Percentiles rank a stretch among this genome's conserved stretches.
phyloP scores from a whole-genome alignment of 176 grass and related monocot genomes.

The Oryza meyeriana region DNA sequence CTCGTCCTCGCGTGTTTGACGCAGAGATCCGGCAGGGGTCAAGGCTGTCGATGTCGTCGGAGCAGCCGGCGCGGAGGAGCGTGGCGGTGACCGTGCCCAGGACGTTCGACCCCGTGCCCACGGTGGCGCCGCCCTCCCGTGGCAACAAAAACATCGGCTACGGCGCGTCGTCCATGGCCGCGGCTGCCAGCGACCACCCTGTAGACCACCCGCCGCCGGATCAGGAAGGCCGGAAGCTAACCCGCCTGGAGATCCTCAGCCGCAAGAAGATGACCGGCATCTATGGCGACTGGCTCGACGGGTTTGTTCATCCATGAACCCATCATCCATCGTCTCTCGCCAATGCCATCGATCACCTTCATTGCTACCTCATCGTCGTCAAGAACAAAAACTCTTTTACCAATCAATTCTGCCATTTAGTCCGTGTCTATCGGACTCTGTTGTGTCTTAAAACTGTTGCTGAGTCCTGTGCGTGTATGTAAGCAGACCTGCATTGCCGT shows the following conservation, averaged over 20 bases:
- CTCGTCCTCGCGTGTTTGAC: not conserved
- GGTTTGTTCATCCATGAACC: not conserved
- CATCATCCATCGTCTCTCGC: not conserved
- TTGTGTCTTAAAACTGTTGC: not conserved
- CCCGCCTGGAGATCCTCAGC: conserved; percentile 8
- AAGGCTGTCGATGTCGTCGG: not conserved
- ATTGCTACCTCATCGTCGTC: not conserved
- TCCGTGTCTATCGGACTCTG: not conserved
- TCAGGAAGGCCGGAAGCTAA: not conserved
- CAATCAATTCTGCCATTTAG: not conserved
- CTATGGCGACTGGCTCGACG: conserved; percentile 50
- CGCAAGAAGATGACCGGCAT: conserved; percentile 17
- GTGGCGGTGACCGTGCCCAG: not conserved
- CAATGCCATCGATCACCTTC: not conserved
- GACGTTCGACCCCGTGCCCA: not conserved
- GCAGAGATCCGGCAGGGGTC: not conserved
- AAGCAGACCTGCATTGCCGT: conserved; percentile 15
- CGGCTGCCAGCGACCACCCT: not conserved
- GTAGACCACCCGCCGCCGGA: not conserved
- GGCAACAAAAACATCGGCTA: not conserved
- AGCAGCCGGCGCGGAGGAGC: not conserved
- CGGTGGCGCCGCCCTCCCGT: not conserved
- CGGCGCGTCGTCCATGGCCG: not conserved
- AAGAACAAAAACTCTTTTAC: not conserved
- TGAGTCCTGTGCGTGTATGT: conserved; percentile 39